Evolutionary conservation across 2,329 filamentous ascomycete species (phyloP).

Genomic region (Metarhizium guizhouense): DNA sequence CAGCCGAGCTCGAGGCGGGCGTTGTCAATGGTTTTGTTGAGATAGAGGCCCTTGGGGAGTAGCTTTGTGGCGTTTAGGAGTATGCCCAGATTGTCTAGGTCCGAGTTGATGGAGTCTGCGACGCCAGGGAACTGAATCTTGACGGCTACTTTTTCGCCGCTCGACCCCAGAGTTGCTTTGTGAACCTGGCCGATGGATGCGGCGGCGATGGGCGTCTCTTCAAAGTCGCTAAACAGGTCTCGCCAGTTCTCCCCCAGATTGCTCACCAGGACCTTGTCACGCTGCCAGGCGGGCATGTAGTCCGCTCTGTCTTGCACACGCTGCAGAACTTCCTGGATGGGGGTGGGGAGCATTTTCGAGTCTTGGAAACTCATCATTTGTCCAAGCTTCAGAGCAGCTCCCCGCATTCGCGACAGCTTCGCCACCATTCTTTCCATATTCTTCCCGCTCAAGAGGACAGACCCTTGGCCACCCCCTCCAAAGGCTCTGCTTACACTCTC

Average conservation of each 20-base stretch:
- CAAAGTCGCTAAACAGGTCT: conserved; percentile 72
- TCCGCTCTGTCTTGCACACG: conserved; percentile 94
- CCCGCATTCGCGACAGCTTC: conserved; percentile 91
- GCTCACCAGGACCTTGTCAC: conserved; percentile 68
- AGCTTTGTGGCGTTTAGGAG: conserved; percentile 85
- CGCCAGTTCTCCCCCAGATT: conserved; percentile 84
- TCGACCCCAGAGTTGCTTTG: conserved; percentile 68
- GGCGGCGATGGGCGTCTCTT: conserved; percentile 86
- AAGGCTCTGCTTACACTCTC: conserved; percentile 76
- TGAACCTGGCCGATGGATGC: conserved; percentile 97
- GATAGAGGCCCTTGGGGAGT: conserved; percentile 82
- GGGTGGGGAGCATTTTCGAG: conserved; percentile 81
- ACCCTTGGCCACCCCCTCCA: conserved; percentile 58
- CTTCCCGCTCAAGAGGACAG: conserved; percentile 74
- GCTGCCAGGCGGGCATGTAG: conserved; percentile 94
- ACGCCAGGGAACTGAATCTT: conserved; percentile 98
- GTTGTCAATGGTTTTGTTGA: conserved; percentile 96
- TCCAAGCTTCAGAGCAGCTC: conserved; percentile 90
- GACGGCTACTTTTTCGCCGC: conserved; percentile 71
- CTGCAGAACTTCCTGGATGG: conserved; percentile 83
- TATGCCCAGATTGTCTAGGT: conserved; percentile 86
- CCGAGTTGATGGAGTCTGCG: conserved; percentile 90
- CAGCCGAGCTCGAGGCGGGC: conserved; percentile 84
- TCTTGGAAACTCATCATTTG: conserved; percentile 99
- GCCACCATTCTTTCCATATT: conserved; percentile 92